phyloP scores from a whole-genome alignment of 345 rosid species.

The Nephelium lappaceum region DNA sequence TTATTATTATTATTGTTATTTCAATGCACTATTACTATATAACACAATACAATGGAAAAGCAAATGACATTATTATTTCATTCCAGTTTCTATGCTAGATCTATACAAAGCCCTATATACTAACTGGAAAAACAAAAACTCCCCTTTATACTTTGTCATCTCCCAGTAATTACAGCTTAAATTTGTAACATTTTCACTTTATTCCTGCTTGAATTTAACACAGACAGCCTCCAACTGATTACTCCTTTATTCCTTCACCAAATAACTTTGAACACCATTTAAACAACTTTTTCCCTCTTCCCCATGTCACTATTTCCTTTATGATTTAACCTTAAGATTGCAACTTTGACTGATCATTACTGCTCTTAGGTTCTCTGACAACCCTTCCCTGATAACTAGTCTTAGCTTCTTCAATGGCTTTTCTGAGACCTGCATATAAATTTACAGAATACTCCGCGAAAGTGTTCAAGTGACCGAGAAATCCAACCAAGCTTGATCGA shows the following conservation, averaged over 20 bases:
- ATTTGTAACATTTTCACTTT: not conserved
- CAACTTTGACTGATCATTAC: constrained; percentile 26
- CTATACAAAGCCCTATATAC: not conserved
- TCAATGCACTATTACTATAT: not conserved
- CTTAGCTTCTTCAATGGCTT: constrained; percentile 54
- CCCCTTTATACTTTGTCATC: no score
- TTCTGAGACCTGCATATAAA: constrained; percentile 51
- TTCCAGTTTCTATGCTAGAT: not conserved
- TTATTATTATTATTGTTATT: no score
- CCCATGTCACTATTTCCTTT: no score
- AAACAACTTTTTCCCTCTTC: not conserved
- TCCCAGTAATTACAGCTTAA: not conserved
- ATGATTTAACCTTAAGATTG: constrained; percentile 20
- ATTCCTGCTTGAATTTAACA: not conserved
- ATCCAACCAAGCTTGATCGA: constrained; percentile 53
- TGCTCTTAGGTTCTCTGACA: constrained; percentile 48
- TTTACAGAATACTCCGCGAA: constrained; percentile 59
- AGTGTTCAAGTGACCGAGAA: constrained; percentile 51
- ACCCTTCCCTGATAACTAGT: constrained; percentile 36
- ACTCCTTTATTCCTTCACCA: constrained; percentile 28
- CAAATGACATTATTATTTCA: not conserved
- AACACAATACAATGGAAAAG: not conserved
- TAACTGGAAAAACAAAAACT: not conserved
- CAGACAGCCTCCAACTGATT: not conserved
- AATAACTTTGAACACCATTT: constrained; percentile 19